A percentile compares a stretch with the other conserved stretches of the same genome.
Evolutionary conservation across 2,329 filamentous ascomycete species (phyloP).

Genomic region (Exophiala sp.): DNA sequence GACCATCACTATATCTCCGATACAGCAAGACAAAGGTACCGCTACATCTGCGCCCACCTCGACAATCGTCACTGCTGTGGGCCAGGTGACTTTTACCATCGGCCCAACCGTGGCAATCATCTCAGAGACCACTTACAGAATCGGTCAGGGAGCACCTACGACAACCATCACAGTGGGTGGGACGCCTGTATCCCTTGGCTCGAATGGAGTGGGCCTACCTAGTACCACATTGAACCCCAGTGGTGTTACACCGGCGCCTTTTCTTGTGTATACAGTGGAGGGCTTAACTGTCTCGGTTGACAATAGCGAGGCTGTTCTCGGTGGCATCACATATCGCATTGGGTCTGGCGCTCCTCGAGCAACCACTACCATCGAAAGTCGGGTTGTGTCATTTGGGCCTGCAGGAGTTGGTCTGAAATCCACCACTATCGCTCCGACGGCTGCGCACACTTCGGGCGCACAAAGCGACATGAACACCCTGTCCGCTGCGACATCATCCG

Average conservation of each 20-base stretch:
- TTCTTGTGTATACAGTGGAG: conserved; percentile 21
- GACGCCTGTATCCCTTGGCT: conserved; percentile 28
- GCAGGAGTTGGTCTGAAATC: conserved; percentile 44
- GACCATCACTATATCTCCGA: conserved; percentile 19
- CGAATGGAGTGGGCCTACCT: conserved; percentile 27
- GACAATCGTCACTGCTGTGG: conserved; percentile 14
- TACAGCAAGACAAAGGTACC: conserved; percentile 3
- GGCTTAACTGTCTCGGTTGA: conserved; percentile 28
- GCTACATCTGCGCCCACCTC: conserved; percentile 7
- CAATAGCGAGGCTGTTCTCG: conserved; percentile 39
- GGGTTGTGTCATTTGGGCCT: conserved; percentile 50
- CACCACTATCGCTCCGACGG: conserved; percentile 33
- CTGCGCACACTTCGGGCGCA: conserved; percentile 9
- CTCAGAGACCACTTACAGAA: conserved; percentile 28
- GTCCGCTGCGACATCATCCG: conserved; percentile 3
- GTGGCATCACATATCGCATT: conserved; percentile 48
- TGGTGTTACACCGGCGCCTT: conserved; percentile 8
- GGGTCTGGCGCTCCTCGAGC: conserved; percentile 40
- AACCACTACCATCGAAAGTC: conserved; percentile 45
- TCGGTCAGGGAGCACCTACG: conserved; percentile 24
- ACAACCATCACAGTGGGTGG: conserved; percentile 27
- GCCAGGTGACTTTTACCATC: conserved; percentile 26
- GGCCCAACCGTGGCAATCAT: conserved; percentile 29
- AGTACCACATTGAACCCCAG: conserved; percentile 25
- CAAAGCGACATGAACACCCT: conserved; percentile 1